Evolutionary conservation across 78 protist species (phyloP).

Genomic region (Dictyostelium purpureum): DNA sequence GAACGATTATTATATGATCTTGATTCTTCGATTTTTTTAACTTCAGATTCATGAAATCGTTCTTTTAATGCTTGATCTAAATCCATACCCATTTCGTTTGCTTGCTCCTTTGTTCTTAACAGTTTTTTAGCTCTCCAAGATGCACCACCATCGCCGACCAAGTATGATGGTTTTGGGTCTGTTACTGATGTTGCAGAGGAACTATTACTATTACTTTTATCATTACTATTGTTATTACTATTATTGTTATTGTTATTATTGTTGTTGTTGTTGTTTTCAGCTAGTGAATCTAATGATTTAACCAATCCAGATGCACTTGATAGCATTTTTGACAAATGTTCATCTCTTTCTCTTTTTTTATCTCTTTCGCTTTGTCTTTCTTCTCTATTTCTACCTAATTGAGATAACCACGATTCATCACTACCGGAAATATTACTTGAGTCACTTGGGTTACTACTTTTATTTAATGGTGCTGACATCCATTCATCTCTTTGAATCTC

Average conservation of each 20-base stretch:
- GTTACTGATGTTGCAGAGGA: neutral
- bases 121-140: slow-evolving; percentile 63
- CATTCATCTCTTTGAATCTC: slow-evolving; percentile 22
- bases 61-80: slow-evolving; percentile 9
- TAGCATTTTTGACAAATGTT: neutral
- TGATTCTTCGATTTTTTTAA: neutral
- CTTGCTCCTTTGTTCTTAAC: slow-evolving; percentile 42
- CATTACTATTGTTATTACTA: too few relatives aligned
- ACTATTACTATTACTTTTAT: too few relatives aligned
- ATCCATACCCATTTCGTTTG: slow-evolving; percentile 19
- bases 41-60: slow-evolving; percentile 26
- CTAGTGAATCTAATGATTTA: neutral
- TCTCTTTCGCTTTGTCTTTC: slow-evolving; percentile 10
- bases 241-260: neutral
- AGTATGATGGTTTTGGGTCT: neutral
- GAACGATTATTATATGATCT: neutral
- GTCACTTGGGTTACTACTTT: neutral
- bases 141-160: slow-evolving; percentile 77
- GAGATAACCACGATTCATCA: slow-evolving; percentile 10
- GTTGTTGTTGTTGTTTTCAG: neutral
- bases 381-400: neutral
- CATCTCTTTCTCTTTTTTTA: slow-evolving; percentile 30
- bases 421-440: neutral
- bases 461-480: slow-evolving; percentile 1
- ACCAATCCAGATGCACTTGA: slow-evolving; percentile 61